Percentiles rank a stretch among this genome's conserved stretches.
phyloP scores from a whole-genome alignment of 1,284 basidiomycete genomes.

The Ustilago cynodontis region DNA sequence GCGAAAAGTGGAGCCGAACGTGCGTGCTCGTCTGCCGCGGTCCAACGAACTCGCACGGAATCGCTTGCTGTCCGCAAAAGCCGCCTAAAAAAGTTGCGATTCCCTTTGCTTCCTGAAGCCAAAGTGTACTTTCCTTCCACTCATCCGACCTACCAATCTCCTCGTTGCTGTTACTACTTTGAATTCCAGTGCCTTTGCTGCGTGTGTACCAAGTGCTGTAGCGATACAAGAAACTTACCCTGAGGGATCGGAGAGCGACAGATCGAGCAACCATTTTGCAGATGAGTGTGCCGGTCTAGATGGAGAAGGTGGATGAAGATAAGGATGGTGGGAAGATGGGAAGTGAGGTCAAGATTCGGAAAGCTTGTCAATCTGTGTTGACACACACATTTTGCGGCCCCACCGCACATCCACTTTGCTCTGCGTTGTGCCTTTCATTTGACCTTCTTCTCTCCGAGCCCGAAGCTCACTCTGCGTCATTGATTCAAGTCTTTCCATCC shows the following conservation, averaged over 20 bases:
- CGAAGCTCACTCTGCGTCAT: too few species aligned
- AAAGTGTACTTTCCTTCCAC: not conserved
- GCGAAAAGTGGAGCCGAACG: constrained; percentile 3
- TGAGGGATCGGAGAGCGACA: constrained; percentile 46
- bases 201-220: not conserved
- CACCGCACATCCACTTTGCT: not conserved
- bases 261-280: constrained; percentile 50
- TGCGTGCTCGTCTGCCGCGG: not conserved
- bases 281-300: not conserved
- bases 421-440: not conserved
- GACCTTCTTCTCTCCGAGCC: too few species aligned
- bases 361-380: not conserved
- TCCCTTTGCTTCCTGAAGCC: not conserved
- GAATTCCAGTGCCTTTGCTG: not conserved
- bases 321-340: constrained; percentile 13
- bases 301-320: constrained; percentile 5
- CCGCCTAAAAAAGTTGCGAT: not conserved
- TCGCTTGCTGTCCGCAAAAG: not conserved
- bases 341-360: not conserved
- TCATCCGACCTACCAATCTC: not conserved
- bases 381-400: not conserved
- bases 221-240: constrained; percentile 40
- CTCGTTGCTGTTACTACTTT: not conserved
- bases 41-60: not conserved
- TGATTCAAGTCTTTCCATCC: too few species aligned